These are phyloP conservation scores for Sanguinoderma infundibulare DNA, from an alignment of 1,284 basidiomycete species.

Conservation along the genomic window DNA sequence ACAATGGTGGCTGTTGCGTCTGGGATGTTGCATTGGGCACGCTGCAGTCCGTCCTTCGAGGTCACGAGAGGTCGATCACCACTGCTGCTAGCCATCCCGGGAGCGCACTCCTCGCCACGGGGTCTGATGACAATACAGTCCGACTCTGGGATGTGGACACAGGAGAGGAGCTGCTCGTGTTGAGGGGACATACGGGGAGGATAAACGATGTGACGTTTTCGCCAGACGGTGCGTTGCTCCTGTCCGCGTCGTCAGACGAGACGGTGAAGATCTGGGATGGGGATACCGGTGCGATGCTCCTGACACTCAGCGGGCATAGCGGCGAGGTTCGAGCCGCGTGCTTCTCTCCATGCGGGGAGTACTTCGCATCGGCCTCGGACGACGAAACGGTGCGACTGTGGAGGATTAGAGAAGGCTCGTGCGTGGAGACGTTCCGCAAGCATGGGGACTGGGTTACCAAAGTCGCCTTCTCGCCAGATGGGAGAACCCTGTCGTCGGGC, in stretches of 20 bases:
- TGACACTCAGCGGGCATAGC: not conserved
- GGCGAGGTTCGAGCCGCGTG: not conserved
- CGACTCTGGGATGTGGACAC: not conserved
- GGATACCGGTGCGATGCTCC: not conserved
- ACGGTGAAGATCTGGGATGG: not conserved
- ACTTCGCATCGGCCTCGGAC: not conserved
- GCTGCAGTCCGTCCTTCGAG: not conserved
- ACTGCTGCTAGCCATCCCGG: not conserved
- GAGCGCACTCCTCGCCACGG: not conserved
- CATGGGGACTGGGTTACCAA: not conserved
- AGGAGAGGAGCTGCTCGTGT: not conserved
- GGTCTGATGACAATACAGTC: not conserved
- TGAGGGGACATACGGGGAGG: not conserved
- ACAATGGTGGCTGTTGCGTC: not conserved
- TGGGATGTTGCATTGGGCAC: not conserved
- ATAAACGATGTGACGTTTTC: not conserved
- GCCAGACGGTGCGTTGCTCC: not conserved
- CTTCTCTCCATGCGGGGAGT: conserved; percentile 1
- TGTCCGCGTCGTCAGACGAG: not conserved
- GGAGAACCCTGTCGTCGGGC: not conserved
- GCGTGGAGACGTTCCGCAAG: not conserved
- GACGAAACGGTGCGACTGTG: not conserved
- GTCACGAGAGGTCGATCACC: not conserved
- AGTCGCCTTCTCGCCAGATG: not conserved
- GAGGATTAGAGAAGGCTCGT: not conserved